phyloP scores from a whole-genome alignment of 768 basidiomycete species.

The Russula earlei region DNA sequence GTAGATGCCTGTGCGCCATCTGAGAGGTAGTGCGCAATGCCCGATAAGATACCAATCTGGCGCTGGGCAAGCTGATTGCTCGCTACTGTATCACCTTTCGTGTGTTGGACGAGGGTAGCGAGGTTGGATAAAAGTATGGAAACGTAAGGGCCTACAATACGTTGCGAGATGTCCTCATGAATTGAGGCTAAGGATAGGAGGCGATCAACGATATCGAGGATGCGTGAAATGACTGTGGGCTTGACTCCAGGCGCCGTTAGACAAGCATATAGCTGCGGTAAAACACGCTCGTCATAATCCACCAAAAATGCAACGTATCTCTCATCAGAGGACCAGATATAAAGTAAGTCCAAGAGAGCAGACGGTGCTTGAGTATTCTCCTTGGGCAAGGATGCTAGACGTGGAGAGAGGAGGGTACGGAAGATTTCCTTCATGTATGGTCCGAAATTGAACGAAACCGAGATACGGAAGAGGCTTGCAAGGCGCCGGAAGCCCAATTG shows the following conservation, averaged over 20 bases:
- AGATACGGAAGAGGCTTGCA: conserved; percentile 76
- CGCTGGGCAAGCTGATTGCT: conserved; percentile 66
- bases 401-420: conserved; percentile 67
- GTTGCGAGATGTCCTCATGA: conserved; percentile 39
- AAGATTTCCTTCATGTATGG: conserved; percentile 64
- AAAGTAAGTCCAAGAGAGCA: conserved; percentile 76
- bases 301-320: conserved; percentile 57
- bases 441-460: conserved; percentile 63
- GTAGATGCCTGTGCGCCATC: conserved; percentile 64
- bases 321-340: conserved; percentile 56
- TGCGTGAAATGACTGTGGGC: conserved; percentile 63
- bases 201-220: conserved; percentile 80
- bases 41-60: conserved; percentile 73
- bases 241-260: conserved; percentile 80
- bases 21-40: conserved; percentile 63
- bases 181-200: conserved; percentile 48
- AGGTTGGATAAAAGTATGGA: conserved; percentile 64
- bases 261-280: conserved; percentile 77
- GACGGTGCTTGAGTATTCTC: conserved; percentile 94
- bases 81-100: conserved; percentile 39
- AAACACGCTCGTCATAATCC: conserved; percentile 51
- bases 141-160: conserved; percentile 60
- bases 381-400: conserved; percentile 57
- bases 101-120: conserved; percentile 55
- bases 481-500: conserved; percentile 81